Base-by-base conservation (phyloP, 1,139 yeast genomes). In the Diutina ranongensis region DNA sequence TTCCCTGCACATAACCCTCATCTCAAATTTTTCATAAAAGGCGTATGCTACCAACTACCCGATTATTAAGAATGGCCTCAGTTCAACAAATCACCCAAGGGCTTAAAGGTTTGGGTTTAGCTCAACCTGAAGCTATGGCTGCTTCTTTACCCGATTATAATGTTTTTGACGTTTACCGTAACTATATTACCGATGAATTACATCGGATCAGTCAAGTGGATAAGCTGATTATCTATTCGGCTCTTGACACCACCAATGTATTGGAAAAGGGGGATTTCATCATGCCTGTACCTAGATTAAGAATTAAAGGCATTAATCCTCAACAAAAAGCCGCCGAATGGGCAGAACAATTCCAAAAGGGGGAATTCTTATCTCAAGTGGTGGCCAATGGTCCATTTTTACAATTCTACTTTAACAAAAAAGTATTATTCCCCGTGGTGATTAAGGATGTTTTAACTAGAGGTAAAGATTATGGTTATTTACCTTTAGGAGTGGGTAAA, bases 261-360 rank as follows among this genome's bases (percentile, higher is more conserved):
- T 66, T 84, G 54, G 97, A 87, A 49, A 84, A 94, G 61, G 98
- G 98, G 57, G 99, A 92, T 63, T 74, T 92, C 58, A 74, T 89
- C 54, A 77, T 92, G 49, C 97, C 99, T 40, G 74, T 92, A 45
- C 98, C 98, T 56, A 80, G 97, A 62, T 76, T 92, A 60, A 80
- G 97, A 67, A 72, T 88, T 55, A 88, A 89, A 67, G 95, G 95
- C 44, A 70, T 78, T 46, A 83, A 84, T 54, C 94, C 94, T 46
- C 83, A 83, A 61, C 87, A 80, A 49, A 72, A 88, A 56, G 97
- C 98, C 28, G 64, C 64, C 46, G 86, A 89, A 60, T 83, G 96
- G 87, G 83, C 95, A 28, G 72, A 63, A 49, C 69, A 71, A 46
- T 80, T 83, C 60, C 78, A 81, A 52, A 70, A 74, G 53, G 88